Percentiles rank a stretch among this genome's conserved stretches.
Conservation (phyloP, 2,329 filamentous ascomycete genomes). For the Aspergillus pseudotamarii region DNA sequence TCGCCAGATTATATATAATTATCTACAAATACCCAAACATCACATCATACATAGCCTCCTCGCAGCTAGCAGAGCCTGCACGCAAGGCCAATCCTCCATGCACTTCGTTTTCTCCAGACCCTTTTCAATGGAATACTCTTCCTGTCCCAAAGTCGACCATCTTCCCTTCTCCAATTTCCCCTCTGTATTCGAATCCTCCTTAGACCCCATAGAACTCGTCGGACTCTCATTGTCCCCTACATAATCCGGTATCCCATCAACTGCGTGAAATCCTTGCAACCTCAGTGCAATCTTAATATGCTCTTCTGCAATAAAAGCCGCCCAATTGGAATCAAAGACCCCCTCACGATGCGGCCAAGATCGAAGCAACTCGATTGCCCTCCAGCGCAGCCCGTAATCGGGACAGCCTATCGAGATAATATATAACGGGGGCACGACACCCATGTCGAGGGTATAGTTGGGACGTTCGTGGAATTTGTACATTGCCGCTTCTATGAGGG, state of each 20-base stretch:
- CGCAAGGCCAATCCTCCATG: neutral
- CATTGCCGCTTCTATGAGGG: neutral
- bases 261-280: neutral
- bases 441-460: neutral
- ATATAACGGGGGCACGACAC: neutral
- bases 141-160: neutral
- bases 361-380: neutral
- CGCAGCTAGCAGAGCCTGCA: neutral
- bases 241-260: neutral
- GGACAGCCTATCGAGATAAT: neutral
- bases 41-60: neutral
- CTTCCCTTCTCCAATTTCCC: neutral
- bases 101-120: neutral
- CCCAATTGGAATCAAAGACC: slow-evolving; percentile 5
- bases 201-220: neutral
- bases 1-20: neutral
- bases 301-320: neutral
- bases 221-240: neutral
- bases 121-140: neutral
- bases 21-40: neutral
- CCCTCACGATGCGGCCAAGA: slow-evolving; percentile 8
- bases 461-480: neutral
- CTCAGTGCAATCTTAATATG: neutral
- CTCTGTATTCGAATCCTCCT: neutral
- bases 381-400: neutral